These are phyloP conservation scores for Pterulicium gracile DNA, from an alignment of 1,284 basidiomycete genomes.

Conservation along the genomic window DNA sequence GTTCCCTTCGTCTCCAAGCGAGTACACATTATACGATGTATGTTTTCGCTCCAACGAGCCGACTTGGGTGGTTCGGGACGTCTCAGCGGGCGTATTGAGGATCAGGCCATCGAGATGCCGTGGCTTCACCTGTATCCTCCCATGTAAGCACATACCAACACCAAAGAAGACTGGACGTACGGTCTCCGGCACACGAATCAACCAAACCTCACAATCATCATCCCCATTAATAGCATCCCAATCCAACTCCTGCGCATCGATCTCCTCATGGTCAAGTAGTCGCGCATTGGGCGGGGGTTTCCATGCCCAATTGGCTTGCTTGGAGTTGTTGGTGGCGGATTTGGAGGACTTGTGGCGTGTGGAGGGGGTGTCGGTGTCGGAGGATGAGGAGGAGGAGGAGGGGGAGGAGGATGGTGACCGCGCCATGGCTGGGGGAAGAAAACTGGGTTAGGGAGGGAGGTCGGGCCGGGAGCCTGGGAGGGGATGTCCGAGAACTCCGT, in stretches of 20 bases:
- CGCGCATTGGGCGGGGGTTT: conserved; percentile 39
- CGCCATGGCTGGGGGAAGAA: background rate
- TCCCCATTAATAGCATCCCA: conserved; percentile 55
- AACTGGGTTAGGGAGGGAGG: background rate
- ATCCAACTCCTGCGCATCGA: conserved; percentile 46
- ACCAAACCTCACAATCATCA: conserved; percentile 54
- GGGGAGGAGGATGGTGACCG: conserved; percentile 9
- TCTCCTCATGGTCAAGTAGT: conserved; percentile 27
- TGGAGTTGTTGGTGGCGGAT: conserved; percentile 9
- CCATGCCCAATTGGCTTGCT: conserved; percentile 39
- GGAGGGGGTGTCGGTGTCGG: conserved; percentile 8
- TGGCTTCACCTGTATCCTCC: conserved; percentile 41
- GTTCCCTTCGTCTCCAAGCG: conserved; percentile 31
- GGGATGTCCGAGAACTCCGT: too few species aligned
- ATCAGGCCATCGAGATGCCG: conserved; percentile 45
- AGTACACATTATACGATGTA: conserved; percentile 53
- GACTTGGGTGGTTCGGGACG: conserved; percentile 21
- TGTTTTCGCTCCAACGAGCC: conserved; percentile 43
- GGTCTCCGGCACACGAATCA: conserved; percentile 54
- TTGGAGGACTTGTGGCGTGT: conserved; percentile 6
- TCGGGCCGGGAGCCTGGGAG: too few species aligned
- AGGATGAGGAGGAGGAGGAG: conserved; percentile 9
- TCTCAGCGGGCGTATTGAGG: conserved; percentile 30
- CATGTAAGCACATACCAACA: conserved; percentile 3
- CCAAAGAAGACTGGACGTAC: conserved; percentile 29